Evolutionary conservation across 805 yeast genomes (phyloP), one percentile per base, ranked within the genome.

Genomic region (Candida ulmi): DNA sequence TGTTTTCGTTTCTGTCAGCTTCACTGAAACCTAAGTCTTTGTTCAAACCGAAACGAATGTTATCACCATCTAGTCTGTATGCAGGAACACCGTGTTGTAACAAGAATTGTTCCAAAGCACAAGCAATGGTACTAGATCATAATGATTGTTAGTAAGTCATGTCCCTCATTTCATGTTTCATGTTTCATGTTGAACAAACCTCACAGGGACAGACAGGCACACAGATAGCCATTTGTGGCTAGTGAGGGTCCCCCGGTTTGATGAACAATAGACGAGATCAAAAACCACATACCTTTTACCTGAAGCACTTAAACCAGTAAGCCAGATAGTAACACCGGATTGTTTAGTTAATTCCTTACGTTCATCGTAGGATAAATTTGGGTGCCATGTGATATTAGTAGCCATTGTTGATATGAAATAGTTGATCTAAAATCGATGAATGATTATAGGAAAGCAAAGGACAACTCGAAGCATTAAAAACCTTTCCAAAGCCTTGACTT

Each of bases 321-420:
- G 72, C 98, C 98, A 91, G 33, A 91, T 71, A 17, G 98, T 91
- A 41, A 84, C 82, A 35, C 98, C 98, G 37, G 74, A 71, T 67
- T 90, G 97, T 42, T 80, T 79, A 45, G 86, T 77, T 41, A 85
- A 66, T 23, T 60, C 65, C 35, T 76, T 65, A 56, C 98, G 84
- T 66, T 91, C 96, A 17, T 71, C 80, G 62, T 83, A 88, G 17
- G 93, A 80, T 52, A 91, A 69, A 57, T 93, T 91, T 51, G 78
- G 79, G 68, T 91, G 97, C 97, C 98, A 91, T 49, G 97, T 88
- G 62, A 91, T 88, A 60, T 91, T 91, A 31, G 96, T 82, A 49
- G 96, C 93, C 97, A 91, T 91, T 6, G 17, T 31, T 31, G 28
- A 11, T 5, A 26, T n/a, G n/a, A n/a, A n/a, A n/a, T 21, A 21